Base-by-base conservation (phyloP, 2,329 filamentous ascomycete species). In the Aureobasidium sp. region DNA sequence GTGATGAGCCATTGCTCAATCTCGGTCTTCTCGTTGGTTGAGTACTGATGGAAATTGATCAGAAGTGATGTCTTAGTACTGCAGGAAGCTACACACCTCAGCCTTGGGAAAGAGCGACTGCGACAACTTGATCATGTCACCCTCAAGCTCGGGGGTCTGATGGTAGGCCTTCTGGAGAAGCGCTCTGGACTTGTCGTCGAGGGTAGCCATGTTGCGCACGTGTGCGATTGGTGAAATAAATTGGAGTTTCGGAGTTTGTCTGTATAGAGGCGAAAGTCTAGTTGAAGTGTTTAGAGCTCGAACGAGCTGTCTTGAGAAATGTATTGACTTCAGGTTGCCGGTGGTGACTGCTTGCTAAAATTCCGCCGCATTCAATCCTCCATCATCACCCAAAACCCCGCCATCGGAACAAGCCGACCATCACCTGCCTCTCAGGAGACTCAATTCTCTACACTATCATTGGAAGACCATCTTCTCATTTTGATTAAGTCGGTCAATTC, bases 1-100 rank as follows among this genome's bases (percentile, higher is more conserved):
- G 89, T 89, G 71, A 85, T 87, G 72, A 93, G 82, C 92, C 92
- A 97, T 80, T 94, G 88, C 76, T 88, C 86, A 74, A 96, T 88
- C 78, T 96, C 91, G 20, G 88, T 84, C 78, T 92, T 87, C 78
- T 97, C 92, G 67, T 85, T 83, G 69, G 87, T 81, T 66, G 85
- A 85, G 80, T 94, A 96, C 69, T 84, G 86, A 72, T 15, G 13
- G 3, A 47, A 32, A 3, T 24, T 12, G 13, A 34, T 59, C 36
- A 59, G 56, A 39, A 84, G 82, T 66, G 41, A 13, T 12, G 37
- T 17, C 15, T 29, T 36, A 12, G 17, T 29, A 24, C 44, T 17
- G 13, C 43, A 0, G 3, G 37, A 24, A 20, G 32, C 32, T 24
- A 32, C 66, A 13, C 57, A 73, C 71, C 65, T 73, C 71, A 36